phyloP scores from a whole-genome alignment of 306 rosid genomes.

The Rosa rugosa region DNA sequence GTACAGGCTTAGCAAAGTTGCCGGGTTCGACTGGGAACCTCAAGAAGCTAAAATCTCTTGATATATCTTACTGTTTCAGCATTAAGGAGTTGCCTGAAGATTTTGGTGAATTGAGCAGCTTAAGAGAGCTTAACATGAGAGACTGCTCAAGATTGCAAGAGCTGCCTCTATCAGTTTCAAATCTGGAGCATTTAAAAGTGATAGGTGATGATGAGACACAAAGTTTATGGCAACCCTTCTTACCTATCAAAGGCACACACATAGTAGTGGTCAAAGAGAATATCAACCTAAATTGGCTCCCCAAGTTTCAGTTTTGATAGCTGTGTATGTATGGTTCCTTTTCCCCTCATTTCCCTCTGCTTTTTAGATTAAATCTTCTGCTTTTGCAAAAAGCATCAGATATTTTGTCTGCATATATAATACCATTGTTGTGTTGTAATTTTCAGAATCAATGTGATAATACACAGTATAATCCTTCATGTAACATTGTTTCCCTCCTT shows the following conservation, averaged over 20 bases:
- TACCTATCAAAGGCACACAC: neutral
- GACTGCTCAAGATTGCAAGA: constrained; percentile 38
- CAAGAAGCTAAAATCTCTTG: constrained; percentile 32
- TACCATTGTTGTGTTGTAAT: no score
- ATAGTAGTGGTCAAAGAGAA: constrained; percentile 1
- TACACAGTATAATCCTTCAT: no score
- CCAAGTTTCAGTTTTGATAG: neutral
- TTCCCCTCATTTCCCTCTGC: neutral
- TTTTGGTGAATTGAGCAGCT: constrained; percentile 32
- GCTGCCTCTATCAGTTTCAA: constrained; percentile 39
- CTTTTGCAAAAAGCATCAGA: no score
- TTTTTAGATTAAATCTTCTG: no score
- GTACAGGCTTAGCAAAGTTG: constrained; percentile 38
- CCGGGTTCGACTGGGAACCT: constrained; percentile 40
- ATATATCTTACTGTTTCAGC: constrained; percentile 49
- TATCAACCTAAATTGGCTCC: constrained; percentile 9
- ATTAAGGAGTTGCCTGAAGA: constrained; percentile 44
- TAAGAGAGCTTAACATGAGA: constrained; percentile 36
- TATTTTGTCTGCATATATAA: no score
- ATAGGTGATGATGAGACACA: constrained; percentile 44
- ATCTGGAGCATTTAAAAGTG: constrained; percentile 36
- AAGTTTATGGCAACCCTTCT: constrained; percentile 2
- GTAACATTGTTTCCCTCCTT: no score
- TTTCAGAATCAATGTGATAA: no score
- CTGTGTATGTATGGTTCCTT: neutral